These are phyloP conservation scores for Aspergillus quadrilineatus DNA, from an alignment of 2,329 filamentous ascomycete genomes.

Conservation along the genomic window DNA sequence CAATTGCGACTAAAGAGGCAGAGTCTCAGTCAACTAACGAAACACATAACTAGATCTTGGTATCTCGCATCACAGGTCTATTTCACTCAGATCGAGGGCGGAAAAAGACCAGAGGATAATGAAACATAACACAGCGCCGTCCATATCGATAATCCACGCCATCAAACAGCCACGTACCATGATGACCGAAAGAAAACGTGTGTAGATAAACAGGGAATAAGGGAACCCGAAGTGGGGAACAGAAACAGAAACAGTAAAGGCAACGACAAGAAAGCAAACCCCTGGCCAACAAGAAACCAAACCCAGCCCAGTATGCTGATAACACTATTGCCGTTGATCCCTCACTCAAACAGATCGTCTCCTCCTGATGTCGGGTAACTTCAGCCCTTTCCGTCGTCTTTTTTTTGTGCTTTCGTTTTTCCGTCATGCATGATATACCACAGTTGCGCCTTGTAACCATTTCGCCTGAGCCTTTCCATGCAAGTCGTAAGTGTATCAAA, in stretches of 20 bases:
- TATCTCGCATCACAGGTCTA: conserved; percentile 44
- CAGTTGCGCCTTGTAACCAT: conserved; percentile 40
- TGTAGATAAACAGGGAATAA: conserved; percentile 16
- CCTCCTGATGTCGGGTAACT: conserved; percentile 7
- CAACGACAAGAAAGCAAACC: conserved; percentile 19
- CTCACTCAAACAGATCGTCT: conserved; percentile 5
- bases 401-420: conserved; percentile 15
- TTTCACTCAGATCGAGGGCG: conserved; percentile 34
- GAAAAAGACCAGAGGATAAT: conserved; percentile 29
- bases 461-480: conserved; percentile 44
- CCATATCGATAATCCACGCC: conserved; percentile 35
- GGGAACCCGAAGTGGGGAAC: conserved; percentile 15
- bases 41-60: conserved; percentile 39
- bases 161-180: conserved; percentile 34
- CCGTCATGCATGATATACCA: conserved; percentile 25
- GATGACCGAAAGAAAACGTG: conserved; percentile 24
- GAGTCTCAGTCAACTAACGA: conserved; percentile 17
- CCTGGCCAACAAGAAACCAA: conserved; percentile 17
- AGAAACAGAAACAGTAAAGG: conserved; percentile 14
- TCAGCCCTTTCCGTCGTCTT: conserved; percentile 8
- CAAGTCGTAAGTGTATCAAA: conserved; percentile 40
- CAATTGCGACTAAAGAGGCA: conserved; percentile 9
- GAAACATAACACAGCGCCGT: conserved; percentile 37
- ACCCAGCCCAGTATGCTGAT: conserved; percentile 13
- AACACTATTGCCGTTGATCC: conserved; percentile 1